A percentile compares a stretch with the other conserved stretches of the same genome.
Evolutionary conservation across 2,329 filamentous ascomycete genomes (phyloP).

Genomic region (Sporothrix pallida): DNA sequence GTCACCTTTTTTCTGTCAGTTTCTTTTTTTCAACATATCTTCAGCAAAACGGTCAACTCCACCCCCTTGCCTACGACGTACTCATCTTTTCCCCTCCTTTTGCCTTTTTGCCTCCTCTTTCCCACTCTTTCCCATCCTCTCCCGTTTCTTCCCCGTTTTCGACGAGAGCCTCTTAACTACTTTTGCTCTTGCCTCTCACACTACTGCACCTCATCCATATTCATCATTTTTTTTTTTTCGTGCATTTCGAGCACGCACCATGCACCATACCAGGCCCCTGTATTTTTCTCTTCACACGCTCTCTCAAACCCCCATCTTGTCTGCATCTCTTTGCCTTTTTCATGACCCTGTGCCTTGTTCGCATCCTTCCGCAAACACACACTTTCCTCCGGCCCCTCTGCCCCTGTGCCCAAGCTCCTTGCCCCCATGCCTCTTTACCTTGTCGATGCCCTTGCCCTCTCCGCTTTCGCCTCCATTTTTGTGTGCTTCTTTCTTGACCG

Average conservation of each 20-base stretch:
- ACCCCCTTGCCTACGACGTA: background rate
- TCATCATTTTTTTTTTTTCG: background rate
- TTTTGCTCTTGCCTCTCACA: background rate
- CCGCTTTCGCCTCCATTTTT: constrained; percentile 3
- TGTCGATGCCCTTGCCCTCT: constrained; percentile 8
- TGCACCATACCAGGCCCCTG: background rate
- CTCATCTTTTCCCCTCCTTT: background rate
- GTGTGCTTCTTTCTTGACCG: background rate
- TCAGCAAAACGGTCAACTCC: constrained; percentile 23
- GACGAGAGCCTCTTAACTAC: background rate
- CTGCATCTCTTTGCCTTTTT: constrained; percentile 3
- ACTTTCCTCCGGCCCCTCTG: background rate
- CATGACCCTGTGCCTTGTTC: constrained; percentile 18
- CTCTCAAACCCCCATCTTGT: background rate
- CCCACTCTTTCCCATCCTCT: background rate
- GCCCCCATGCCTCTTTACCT: background rate
- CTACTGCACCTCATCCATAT: constrained; percentile 18
- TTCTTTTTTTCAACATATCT: background rate
- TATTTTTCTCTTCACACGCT: background rate
- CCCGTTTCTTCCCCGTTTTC: background rate
- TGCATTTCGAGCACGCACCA: constrained; percentile 4
- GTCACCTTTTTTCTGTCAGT: too few relatives aligned
- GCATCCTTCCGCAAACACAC: constrained; percentile 16
- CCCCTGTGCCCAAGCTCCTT: background rate
- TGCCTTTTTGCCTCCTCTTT: background rate